Evolutionary conservation across 495 filamentous ascomycete genomes (phyloP), one percentile per base, ranked within the genome.

Genomic region (Beverwykella pulmonaria): DNA sequence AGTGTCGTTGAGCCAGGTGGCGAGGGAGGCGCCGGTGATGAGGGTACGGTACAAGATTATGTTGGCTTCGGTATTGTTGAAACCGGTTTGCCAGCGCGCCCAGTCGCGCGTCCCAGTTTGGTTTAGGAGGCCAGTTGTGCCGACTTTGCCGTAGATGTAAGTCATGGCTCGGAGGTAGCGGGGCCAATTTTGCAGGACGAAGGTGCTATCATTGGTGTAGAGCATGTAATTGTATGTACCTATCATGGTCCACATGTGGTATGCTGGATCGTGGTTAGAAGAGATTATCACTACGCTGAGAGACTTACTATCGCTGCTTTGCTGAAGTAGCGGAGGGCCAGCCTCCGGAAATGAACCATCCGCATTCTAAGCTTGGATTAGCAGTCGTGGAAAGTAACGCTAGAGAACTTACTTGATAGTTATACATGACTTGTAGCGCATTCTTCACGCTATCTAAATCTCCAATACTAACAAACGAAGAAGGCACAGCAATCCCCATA

Each of bases 211-310:
- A 44, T 83, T 80, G 6, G 83, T 86, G 67, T 79, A 86, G 12
- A 88, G 77, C 50, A 84, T 74, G 64, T 87, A 88, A 57, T 87
- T 86, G 69, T 85, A 86, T 12, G 83, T 86, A 20, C 86, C 85
- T 44, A 87, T 82, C 78, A 88, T 82, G 4, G 81, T 80, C 80
- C 82, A 84, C 81, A 87, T 84, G 66, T 88, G 86, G 70, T 88
- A 88, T 9, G 85, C 68, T 71, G 25, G 6, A 36, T 17, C 7
- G n/a, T 7, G 36, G 59, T 63, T 32, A 63, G 60, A 1, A 10
- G 14, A 23, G 1, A 25, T 12, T 3, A 23, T n/a, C 4, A 26
- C 23, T 25, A 15, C n/a, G 25, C 1, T 49, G 32, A 2, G 8
- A 19, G 2, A 65, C 64, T 63, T 53, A 71, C 63, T 87, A 66